Base-by-base conservation (phyloP, 306 rosid species). In the Cicer yamashitae region DNA sequence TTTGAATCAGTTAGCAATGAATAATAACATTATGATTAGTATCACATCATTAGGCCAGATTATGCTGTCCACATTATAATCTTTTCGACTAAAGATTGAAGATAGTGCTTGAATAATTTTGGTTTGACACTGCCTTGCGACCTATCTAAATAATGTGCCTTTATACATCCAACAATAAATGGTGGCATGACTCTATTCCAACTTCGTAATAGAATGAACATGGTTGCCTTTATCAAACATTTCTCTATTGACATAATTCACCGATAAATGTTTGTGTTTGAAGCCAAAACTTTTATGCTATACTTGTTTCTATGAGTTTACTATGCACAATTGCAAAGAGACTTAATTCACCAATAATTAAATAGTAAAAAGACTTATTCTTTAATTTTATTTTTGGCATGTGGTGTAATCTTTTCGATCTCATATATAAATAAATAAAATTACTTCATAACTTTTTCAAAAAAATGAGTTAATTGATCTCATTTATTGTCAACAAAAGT, bases 131-230 rank as follows among this genome's bases (percentile, higher is more conserved):
- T 20, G 63, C 46, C 66, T 9, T 51, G 12, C 39, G 10, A 48
- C 38, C 13, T 62, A 0, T 53, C 17, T 10, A 50, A 30, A 30
- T 30, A 30, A 39, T 61, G 61, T 58, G 45, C 66, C 77, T 69
- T 78, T 78, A 60, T 61, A 56, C 82, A 70, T 61, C 65, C 82
- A 70, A 70, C 82, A 78, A 13, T 40, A 78, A 61, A 46, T 78
- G 77, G 82, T 78, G 77, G 79, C 64, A 51, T 64, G 64, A 75
- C 53, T 63, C 70, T 45, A 2, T 65, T 65, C 52, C 70, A 15
- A 17, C 52, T 43, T 65, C 12, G 13, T 14, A 14, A 52, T 7
- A 18, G 14, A 5, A 6, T 14, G 3, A 14, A 2, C 14, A 52
- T 14, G 1, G 22, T n/a, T 52, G 3, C 58, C 58, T 52, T 52